phyloP scores from a whole-genome alignment of 768 basidiomycete genomes.

The Dendrothele bispora region DNA sequence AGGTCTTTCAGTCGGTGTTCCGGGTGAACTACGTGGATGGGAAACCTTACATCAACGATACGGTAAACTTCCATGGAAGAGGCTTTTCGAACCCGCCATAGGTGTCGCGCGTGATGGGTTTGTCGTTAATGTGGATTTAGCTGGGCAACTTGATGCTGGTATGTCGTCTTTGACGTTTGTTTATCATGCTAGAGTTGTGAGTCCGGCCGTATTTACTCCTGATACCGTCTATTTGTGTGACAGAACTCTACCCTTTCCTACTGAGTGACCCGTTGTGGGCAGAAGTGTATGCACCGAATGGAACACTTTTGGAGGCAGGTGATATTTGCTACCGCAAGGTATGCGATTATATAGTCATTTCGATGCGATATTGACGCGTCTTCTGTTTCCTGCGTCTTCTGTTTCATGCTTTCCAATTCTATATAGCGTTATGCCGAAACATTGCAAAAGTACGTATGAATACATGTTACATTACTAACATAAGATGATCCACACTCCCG shows the following conservation, averaged over 20 bases:
- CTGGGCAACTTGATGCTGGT: no score
- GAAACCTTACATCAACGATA: slow-evolving; percentile 64
- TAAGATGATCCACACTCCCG: no score
- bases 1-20: slow-evolving; percentile 69
- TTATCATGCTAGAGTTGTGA: no score
- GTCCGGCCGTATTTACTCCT: no score
- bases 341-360: neutral
- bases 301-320: slow-evolving; percentile 15
- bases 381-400: no score
- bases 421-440: slow-evolving; percentile 24
- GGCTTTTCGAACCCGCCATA: slow-evolving; percentile 12
- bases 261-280: slow-evolving; percentile 23
- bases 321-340: slow-evolving; percentile 22
- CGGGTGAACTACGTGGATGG: slow-evolving; percentile 72
- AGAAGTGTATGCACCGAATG: slow-evolving; percentile 26
- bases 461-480: no score
- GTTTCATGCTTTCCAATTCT: neutral
- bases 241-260: slow-evolving; percentile 6
- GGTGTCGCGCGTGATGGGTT: slow-evolving; percentile 2
- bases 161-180: no score
- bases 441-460: slow-evolving; percentile 15
- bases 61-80: slow-evolving; percentile 62
- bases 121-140: slow-evolving; percentile 1
- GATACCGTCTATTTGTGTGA: no score
- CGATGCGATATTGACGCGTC: neutral